Percentiles rank a stretch among this genome's conserved stretches.
Conservation (phyloP, 169 alveolate genomes). For the Eimeria sp. region DNA sequence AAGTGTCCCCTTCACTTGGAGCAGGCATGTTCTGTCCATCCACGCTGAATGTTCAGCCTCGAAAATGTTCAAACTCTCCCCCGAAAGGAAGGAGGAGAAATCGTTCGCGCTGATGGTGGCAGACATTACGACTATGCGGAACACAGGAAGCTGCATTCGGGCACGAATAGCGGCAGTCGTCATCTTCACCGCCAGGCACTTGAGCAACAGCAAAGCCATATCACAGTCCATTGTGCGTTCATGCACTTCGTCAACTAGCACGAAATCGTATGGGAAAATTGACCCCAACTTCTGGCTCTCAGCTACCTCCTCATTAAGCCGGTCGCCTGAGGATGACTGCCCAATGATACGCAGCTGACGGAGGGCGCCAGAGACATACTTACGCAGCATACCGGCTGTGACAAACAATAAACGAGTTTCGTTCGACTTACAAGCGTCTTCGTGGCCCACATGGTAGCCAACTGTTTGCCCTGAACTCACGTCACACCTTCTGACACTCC, state of each 20-base stretch:
- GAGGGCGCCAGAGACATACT: conserved; percentile 45
- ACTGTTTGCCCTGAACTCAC: conserved; percentile 40
- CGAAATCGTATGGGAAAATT: conserved; percentile 48
- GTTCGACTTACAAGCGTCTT: conserved; percentile 26
- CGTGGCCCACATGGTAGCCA: conserved; percentile 68
- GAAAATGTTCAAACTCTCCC: conserved; percentile 30
- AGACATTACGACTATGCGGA: conserved; percentile 43
- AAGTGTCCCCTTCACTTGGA: conserved; percentile 2
- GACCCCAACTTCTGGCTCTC: not conserved
- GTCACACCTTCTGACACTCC: not conserved
- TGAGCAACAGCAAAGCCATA: conserved; percentile 30
- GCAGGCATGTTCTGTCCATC: conserved; percentile 7
- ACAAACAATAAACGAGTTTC: conserved; percentile 46
- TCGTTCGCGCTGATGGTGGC: conserved; percentile 47
- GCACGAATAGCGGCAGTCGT: conserved; percentile 37
- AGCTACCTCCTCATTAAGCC: not conserved
- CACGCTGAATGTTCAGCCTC: conserved; percentile 35
- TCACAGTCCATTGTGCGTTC: conserved; percentile 52
- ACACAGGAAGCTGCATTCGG: conserved; percentile 24
- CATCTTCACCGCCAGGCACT: conserved; percentile 20
- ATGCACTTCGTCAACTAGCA: conserved; percentile 50
- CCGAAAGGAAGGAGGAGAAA: conserved; percentile 36
- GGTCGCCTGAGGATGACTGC: not conserved
- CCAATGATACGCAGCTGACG: conserved; percentile 1
- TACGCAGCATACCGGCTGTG: conserved; percentile 59